These are phyloP conservation scores for Metarhizium rileyi DNA, from an alignment of 2,329 filamentous ascomycete genomes.

Conservation along the genomic window DNA sequence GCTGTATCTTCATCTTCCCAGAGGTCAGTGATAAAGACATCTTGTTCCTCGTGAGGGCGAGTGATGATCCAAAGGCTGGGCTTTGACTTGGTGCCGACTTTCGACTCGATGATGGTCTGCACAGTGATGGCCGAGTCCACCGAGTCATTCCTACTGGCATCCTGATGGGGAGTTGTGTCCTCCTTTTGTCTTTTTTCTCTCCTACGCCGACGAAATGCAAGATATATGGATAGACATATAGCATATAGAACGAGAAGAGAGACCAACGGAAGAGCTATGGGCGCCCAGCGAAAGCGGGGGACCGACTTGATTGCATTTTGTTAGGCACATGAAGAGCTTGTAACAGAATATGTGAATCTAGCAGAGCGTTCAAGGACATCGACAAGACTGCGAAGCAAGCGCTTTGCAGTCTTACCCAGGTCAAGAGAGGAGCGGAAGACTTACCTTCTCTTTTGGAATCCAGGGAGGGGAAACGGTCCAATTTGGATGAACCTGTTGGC, in stretches of 20 bases:
- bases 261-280: constrained; percentile 20
- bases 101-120: constrained; percentile 11
- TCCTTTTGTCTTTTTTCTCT: constrained; percentile 13
- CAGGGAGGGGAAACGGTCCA: constrained; percentile 24
- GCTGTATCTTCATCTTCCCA: background rate
- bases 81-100: constrained; percentile 10
- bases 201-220: constrained; percentile 18
- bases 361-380: background rate
- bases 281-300: constrained; percentile 16
- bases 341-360: background rate
- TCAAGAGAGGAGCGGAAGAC: background rate
- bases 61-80: constrained; percentile 7
- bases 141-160: constrained; percentile 12
- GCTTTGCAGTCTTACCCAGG: background rate
- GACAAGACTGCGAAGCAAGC: background rate
- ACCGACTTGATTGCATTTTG: constrained; percentile 12
- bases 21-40: constrained; percentile 1
- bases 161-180: constrained; percentile 8
- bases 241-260: constrained; percentile 20
- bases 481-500: constrained; percentile 12
- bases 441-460: constrained; percentile 17
- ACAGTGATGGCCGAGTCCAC: constrained; percentile 15
- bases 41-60: background rate
- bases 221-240: constrained; percentile 17
- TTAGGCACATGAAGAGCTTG: constrained; percentile 1